Evolutionary conservation across 2,329 filamentous ascomycete genomes (phyloP).

Genomic region (Trichophyton equinum): DNA sequence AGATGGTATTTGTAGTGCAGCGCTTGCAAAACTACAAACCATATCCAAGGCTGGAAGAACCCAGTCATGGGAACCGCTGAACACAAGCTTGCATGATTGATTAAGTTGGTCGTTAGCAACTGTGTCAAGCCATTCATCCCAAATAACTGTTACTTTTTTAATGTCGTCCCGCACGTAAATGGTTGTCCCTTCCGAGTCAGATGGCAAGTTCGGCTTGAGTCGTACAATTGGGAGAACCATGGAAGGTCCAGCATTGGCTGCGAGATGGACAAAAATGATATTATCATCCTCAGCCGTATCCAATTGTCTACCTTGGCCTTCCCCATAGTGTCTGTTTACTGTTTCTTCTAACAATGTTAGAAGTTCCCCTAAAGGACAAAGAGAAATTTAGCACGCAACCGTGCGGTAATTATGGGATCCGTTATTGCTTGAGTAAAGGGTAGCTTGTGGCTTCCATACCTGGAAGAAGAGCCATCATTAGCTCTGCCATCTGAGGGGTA

Average conservation of each 20-base stretch:
- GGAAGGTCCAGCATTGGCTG: neutral
- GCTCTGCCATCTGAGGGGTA: neutral
- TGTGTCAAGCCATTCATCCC: neutral
- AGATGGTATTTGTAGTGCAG: neutral
- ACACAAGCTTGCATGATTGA: neutral
- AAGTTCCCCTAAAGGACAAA: neutral
- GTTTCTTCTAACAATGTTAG: neutral
- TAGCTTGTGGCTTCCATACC: neutral
- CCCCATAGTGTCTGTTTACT: neutral
- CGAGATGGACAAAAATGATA: neutral
- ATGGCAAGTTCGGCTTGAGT: too few species aligned
- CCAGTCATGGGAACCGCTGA: neutral
- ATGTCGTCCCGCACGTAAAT: neutral
- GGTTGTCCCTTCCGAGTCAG: neutral
- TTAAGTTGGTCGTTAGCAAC: neutral
- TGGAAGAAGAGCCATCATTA: neutral
- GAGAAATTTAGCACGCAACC: neutral
- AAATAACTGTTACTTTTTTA: neutral
- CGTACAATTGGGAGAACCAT: too few species aligned
- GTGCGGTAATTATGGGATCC: neutral
- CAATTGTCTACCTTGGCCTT: neutral
- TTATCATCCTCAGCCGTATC: neutral
- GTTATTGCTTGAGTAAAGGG: neutral
- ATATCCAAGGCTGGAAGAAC: neutral
- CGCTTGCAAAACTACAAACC: neutral